phyloP scores from a whole-genome alignment of 176 grass and related monocot species.

The Avena sativa region DNA sequence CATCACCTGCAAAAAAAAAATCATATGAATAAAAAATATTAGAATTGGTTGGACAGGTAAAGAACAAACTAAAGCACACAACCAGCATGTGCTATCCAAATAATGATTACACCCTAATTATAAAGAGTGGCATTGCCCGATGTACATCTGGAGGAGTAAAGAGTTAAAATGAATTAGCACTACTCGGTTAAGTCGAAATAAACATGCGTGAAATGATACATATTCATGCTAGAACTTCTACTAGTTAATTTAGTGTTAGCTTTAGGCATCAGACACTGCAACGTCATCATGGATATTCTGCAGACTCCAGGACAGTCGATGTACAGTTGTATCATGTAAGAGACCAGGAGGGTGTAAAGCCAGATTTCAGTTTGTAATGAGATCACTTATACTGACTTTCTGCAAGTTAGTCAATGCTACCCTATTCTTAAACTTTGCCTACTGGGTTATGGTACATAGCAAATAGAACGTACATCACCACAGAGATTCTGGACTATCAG shows the following conservation, averaged over 20 bases:
- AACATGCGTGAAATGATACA: constrained; percentile 7
- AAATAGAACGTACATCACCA: constrained; percentile 11
- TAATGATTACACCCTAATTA: background rate
- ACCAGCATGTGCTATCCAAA: constrained; percentile 21
- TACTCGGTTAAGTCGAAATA: background rate
- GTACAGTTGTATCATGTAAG: background rate
- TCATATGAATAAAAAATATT: background rate
- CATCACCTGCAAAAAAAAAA: constrained; percentile 66
- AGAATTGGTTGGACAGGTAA: background rate
- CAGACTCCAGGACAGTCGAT: background rate
- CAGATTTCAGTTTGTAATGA: background rate
- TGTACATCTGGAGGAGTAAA: background rate
- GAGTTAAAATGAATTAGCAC: background rate
- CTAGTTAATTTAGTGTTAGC: background rate
- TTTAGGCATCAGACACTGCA: background rate
- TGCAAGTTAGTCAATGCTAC: constrained; percentile 12
- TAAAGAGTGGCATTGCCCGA: background rate
- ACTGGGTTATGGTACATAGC: constrained; percentile 8
- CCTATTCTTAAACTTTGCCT: background rate
- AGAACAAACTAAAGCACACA: constrained; percentile 1
- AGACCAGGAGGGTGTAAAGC: background rate
- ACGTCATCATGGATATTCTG: constrained; percentile 8
- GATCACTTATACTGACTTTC: background rate
- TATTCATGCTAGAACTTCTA: constrained; percentile 14
- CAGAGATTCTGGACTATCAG: constrained; percentile 3